Base-by-base conservation (phyloP, 2,329 filamentous ascomycete genomes). In the Colletotrichum simmondsii region DNA sequence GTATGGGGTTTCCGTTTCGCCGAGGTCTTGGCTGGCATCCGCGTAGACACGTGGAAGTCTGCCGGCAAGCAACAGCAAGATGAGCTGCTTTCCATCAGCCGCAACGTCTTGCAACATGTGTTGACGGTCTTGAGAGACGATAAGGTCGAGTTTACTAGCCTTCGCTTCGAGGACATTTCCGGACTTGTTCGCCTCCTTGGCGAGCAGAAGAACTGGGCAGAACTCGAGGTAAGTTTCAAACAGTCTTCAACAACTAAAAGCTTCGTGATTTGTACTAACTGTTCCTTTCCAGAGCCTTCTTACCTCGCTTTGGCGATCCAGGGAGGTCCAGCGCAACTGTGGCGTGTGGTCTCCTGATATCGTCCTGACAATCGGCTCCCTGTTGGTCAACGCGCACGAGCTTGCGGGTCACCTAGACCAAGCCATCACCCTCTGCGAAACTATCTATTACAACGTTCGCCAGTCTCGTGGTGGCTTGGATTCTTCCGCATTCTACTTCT, bases 171-270 rank as follows among this genome's bases (percentile, higher is more conserved):
- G 37, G 85, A 87, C 49, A 78, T 89, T 1, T 82, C 83, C 22
- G 83, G 83, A 8, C 79, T 88, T 2, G 81, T 87, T 32, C 81
- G 82, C 11, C 79, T 89, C 4, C 81, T 89, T 1, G 87, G 86
- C 35, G 83, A 84, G 28, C 86, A 88, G 70, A 77, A 81, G 68
- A 86, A 87, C 76, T 86, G 82, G 71, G 77, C 79, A 24, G 85
- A 87, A 62, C 82, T 87, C 12, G 85, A 87, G 75, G 76, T 72
- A 61, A 37, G 65, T 24, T 28, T 11, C 2, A 10, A 8, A 5
- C 2, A 28, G 1, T 7, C 3, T 16, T 5, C 2, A 37, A 8
- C 7, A 8, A 6, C 5, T 8, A 11, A 10, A 1, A 1, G 2
- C 16, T 42, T 1, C 7, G 5, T 19, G 11, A 12, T 56, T 16